phyloP scores from a whole-genome alignment of 495 filamentous ascomycete species.

The Rhypophila decipiens region DNA sequence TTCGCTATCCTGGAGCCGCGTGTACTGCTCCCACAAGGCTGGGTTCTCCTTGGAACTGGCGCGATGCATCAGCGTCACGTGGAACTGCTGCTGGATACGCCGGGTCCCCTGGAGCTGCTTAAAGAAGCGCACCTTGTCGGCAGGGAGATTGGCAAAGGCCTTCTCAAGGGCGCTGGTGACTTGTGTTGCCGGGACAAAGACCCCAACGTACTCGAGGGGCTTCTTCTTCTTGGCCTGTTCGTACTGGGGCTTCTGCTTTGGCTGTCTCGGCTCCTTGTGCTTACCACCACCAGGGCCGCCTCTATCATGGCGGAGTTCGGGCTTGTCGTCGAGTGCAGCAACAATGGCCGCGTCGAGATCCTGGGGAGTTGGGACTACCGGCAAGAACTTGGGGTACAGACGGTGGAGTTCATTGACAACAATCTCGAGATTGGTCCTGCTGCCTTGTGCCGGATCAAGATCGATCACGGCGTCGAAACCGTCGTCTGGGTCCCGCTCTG shows the following conservation, averaged over 20 bases:
- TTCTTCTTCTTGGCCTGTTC: constrained; percentile 42
- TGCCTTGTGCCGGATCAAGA: constrained; percentile 68
- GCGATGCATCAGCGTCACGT: constrained; percentile 89
- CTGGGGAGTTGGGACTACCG: constrained; percentile 58
- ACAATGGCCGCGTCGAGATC: constrained; percentile 79
- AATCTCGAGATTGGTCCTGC: constrained; percentile 79
- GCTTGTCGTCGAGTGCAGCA: constrained; percentile 63
- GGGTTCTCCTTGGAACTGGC: constrained; percentile 50
- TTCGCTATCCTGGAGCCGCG: constrained; percentile 36
- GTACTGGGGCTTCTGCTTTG: constrained; percentile 29
- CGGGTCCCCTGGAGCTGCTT: constrained; percentile 62
- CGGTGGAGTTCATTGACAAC: constrained; percentile 62
- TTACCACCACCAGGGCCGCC: constrained; percentile 30
- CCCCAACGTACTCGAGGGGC: constrained; percentile 73
- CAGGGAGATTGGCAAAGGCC: constrained; percentile 50
- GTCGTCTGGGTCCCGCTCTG: constrained; percentile 58
- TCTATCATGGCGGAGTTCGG: constrained; percentile 60
- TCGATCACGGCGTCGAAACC: constrained; percentile 78
- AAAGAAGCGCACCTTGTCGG: constrained; percentile 59
- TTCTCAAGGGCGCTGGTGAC: constrained; percentile 59
- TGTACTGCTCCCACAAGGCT: constrained; percentile 67
- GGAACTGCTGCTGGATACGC: constrained; percentile 79
- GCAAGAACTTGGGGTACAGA: constrained; percentile 68
- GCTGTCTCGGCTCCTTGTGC: constrained; percentile 35
- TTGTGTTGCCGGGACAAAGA: constrained; percentile 53